Evolutionary conservation across 495 filamentous ascomycete genomes (phyloP).

Genomic region (Astrocystis sublimbata): DNA sequence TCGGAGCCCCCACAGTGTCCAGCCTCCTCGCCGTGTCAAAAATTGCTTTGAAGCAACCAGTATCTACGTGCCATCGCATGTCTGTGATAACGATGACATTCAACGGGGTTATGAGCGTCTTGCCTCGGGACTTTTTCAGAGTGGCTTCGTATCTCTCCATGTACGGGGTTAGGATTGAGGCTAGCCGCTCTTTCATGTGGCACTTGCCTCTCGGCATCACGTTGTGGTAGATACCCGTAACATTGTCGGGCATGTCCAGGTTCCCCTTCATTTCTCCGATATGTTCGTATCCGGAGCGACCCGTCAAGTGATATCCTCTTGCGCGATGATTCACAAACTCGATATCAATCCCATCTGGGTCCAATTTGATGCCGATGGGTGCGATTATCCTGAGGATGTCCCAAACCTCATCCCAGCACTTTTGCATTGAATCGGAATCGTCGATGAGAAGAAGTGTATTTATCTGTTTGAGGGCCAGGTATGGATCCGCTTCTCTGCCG

Average conservation of each 20-base stretch:
- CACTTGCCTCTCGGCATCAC: conserved; percentile 22
- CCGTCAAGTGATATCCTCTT: conserved; percentile 34
- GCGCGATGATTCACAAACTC: conserved; percentile 72
- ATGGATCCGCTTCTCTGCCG: background rate
- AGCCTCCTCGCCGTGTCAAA: conserved; percentile 63
- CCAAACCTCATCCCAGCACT: conserved; percentile 70
- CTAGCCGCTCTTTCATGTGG: conserved; percentile 61
- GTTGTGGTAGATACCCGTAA: conserved; percentile 56
- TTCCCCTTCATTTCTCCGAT: conserved; percentile 65
- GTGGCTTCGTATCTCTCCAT: conserved; percentile 19
- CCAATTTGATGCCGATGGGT: conserved; percentile 72
- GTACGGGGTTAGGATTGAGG: conserved; percentile 68
- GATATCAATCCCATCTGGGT: conserved; percentile 79
- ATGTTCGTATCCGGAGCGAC: conserved; percentile 54
- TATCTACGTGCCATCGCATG: conserved; percentile 41
- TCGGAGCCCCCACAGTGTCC: conserved; percentile 65
- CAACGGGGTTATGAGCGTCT: conserved; percentile 61
- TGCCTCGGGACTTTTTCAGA: conserved; percentile 35
- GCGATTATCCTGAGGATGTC: conserved; percentile 69
- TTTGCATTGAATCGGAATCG: conserved; percentile 81
- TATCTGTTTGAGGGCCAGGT: conserved; percentile 57
- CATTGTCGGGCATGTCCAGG: conserved; percentile 52
- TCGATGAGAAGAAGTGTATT: conserved; percentile 85
- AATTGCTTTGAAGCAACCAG: conserved; percentile 61
- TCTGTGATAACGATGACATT: conserved; percentile 89